These are phyloP conservation scores for Striga asiatica DNA, from an alignment of 257 asterid genomes.

Conservation along the genomic window DNA sequence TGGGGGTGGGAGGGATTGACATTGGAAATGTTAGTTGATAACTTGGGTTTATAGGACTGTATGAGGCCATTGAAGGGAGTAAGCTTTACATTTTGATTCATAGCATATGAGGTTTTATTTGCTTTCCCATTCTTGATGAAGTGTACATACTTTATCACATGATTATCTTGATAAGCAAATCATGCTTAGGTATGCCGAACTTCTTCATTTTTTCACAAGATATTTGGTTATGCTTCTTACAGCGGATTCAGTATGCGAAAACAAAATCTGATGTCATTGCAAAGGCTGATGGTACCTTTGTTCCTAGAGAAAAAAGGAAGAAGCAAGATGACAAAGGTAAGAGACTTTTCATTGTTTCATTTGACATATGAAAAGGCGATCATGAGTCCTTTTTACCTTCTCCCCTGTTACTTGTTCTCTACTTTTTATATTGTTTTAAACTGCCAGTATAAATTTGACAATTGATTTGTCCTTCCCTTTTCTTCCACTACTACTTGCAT, in stretches of 20 bases:
- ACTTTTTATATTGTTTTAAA: not conserved
- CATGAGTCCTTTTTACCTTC: not conserved
- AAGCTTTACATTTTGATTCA: not conserved
- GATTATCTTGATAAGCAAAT: not conserved
- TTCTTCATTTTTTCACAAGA: not conserved
- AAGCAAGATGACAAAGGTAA: slow-evolving; percentile 89
- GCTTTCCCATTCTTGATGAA: not conserved
- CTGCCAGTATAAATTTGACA: not conserved
- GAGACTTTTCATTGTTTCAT: not conserved
- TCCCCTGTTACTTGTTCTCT: not conserved
- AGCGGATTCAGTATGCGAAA: slow-evolving; percentile 93
- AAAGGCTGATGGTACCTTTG: slow-evolving; percentile 86
- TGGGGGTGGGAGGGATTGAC: no score
- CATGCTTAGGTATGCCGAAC: not conserved
- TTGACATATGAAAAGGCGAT: slow-evolving; percentile 5
- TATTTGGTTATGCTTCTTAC: slow-evolving; percentile 14
- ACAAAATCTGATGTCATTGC: slow-evolving; percentile 85
- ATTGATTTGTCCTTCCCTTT: not conserved
- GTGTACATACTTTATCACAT: not conserved
- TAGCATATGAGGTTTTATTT: no score
- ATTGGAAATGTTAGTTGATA: not conserved
- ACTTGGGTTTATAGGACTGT: not conserved
- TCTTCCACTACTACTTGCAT: not conserved
- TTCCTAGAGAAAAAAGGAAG: slow-evolving; percentile 87
- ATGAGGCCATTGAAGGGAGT: slow-evolving; percentile 6